Evolutionary conservation across 2,329 filamentous ascomycete genomes (phyloP).

Genomic region (Cordyceps tenuipes): DNA sequence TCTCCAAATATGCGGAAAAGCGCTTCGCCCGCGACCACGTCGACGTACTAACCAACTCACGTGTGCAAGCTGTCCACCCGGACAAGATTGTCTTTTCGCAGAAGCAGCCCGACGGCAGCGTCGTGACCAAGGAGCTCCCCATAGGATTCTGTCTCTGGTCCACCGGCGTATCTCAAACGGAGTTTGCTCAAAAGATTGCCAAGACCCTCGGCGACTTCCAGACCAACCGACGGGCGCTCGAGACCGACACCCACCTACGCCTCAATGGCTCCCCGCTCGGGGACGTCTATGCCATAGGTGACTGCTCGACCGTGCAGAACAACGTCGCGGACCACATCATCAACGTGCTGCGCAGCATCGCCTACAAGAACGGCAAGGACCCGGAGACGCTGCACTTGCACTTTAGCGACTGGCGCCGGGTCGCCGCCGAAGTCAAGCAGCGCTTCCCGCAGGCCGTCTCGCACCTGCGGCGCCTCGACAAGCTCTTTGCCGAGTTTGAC

Average conservation of each 20-base stretch:
- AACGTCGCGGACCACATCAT: conserved; percentile 89
- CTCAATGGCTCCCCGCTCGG: conserved; percentile 82
- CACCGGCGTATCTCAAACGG: conserved; percentile 82
- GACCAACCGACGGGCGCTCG: conserved; percentile 82
- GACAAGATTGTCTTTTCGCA: conserved; percentile 89
- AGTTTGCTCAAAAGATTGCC: conserved; percentile 69
- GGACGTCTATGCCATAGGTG: conserved; percentile 93
- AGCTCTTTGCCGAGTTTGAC: conserved; percentile 86
- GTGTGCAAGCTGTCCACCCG: conserved; percentile 77
- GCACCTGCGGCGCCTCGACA: conserved; percentile 83
- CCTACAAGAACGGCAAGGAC: conserved; percentile 86
- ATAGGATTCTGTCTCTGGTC: conserved; percentile 98
- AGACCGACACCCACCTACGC: conserved; percentile 89
- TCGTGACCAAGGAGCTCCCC: conserved; percentile 84
- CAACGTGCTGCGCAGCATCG: conserved; percentile 77
- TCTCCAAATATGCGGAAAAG: conserved; percentile 86
- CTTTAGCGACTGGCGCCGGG: conserved; percentile 79
- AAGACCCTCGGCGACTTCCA: conserved; percentile 68
- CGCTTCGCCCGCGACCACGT: conserved; percentile 87
- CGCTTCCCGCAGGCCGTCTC: conserved; percentile 85
- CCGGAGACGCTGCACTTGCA: conserved; percentile 80
- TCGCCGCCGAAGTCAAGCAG: conserved; percentile 75
- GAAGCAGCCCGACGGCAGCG: conserved; percentile 61
- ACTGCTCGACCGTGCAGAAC: conserved; percentile 95
- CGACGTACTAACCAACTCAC: conserved; percentile 83